phyloP scores from a whole-genome alignment of 352 stramenopile genomes.

The Globisporangium spiculum region DNA sequence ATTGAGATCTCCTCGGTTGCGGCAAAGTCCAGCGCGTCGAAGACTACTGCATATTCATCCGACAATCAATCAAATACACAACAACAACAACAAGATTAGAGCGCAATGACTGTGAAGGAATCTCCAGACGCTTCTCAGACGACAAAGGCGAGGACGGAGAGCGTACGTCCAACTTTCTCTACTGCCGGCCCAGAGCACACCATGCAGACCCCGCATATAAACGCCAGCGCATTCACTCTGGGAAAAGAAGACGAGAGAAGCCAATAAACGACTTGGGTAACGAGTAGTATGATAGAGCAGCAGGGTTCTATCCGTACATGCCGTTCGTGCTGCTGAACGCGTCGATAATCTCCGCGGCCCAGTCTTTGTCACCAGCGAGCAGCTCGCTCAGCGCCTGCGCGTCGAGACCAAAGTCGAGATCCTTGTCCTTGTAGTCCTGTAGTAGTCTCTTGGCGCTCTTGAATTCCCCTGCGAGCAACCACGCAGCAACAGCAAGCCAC shows the following conservation, averaged over 20 bases:
- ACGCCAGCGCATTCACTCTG: slow-evolving; percentile 66
- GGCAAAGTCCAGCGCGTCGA: slow-evolving; percentile 77
- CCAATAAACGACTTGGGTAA: background rate
- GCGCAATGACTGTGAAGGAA: background rate
- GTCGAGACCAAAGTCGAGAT: slow-evolving; percentile 71
- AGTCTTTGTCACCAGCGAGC: slow-evolving; percentile 44
- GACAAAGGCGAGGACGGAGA: background rate
- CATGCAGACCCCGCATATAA: slow-evolving; percentile 56
- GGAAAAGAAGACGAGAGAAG: background rate
- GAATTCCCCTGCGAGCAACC: slow-evolving; percentile 37
- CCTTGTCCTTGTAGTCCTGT: slow-evolving; percentile 71
- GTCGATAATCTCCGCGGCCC: slow-evolving; percentile 53
- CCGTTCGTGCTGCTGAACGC: slow-evolving; percentile 55
- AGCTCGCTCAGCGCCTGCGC: slow-evolving; percentile 44
- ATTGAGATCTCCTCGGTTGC: slow-evolving; percentile 68
- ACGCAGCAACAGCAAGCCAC: background rate
- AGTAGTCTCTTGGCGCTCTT: slow-evolving; percentile 47
- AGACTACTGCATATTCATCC: slow-evolving; percentile 44
- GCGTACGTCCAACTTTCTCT: slow-evolving; percentile 50
- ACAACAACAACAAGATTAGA: background rate
- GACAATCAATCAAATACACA: too few species aligned
- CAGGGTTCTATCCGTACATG: slow-evolving; percentile 41
- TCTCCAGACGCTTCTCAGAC: background rate
- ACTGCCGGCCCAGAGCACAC: slow-evolving; percentile 38
- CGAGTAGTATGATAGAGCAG: background rate